Evolutionary conservation across 352 stramenopile species (phyloP), one percentile per base, ranked within the genome.

Genomic region (Phytophthora parvispora): DNA sequence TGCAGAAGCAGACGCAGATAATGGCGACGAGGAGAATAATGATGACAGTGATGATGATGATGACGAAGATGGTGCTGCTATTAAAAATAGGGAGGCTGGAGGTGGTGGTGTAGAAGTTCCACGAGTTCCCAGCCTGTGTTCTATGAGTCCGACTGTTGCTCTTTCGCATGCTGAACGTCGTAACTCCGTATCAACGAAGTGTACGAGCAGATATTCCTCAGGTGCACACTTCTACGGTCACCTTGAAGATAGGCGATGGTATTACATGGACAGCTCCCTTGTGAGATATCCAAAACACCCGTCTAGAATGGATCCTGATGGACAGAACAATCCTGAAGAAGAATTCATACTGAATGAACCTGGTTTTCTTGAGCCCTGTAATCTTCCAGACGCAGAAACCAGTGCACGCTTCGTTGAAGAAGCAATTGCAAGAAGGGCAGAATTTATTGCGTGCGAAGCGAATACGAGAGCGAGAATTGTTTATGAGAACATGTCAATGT

Each of bases 31-130:
- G 8, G 82, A 82, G 27, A 72, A 69, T 13, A 77, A 83, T 34
- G 77, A 89, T 49, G 81, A 86, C 12, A 84, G 77, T 40, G 81
- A 91, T 32, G 67, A 87, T 16, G 67, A 60, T 4, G 71, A 72
- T 1, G 72, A 78, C 9, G 42, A 49, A 24, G 66, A 71, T 15
- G 47, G 75, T n/a, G 60, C 51, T 20, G 52, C 28, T 38, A 32
- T n/a, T 55, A 45, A 54, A 57, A 69, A 64, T 6, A 20, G 20
- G 6, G 31, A 69, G 18, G 16, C 22, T 47, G 36, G 1, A 25
- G 22, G 16, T 22, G 36, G 53, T 32, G 13, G 18, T 6, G 29
- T 49, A 38, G 34, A 75, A 48, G 12, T 22, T 12, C 18, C 8
- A 31, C 20, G 56, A 28, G 31, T 65, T 12, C 43, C 57, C 7